phyloP scores from a whole-genome alignment of 2,329 filamentous ascomycete species.

The Pseudogymnoascus destructans region DNA sequence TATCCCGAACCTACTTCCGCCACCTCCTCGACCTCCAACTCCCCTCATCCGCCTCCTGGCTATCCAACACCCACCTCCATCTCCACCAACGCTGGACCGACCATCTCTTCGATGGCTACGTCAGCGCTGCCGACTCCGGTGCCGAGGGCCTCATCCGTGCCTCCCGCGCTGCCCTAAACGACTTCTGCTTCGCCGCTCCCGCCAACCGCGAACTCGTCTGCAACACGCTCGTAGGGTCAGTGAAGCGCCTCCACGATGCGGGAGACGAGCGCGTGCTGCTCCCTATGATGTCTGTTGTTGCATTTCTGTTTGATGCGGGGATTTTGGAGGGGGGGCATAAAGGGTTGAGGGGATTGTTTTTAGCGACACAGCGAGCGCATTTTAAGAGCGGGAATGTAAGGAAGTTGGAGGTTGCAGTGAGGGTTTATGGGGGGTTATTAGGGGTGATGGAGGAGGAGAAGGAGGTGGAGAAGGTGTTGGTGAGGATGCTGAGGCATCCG shows the following conservation, averaged over 20 bases:
- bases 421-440: slow-evolving; percentile 62
- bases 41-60: neutral
- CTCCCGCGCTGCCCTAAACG: slow-evolving; percentile 50
- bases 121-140: slow-evolving; percentile 64
- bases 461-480: slow-evolving; percentile 51
- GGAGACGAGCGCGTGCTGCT: slow-evolving; percentile 55
- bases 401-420: slow-evolving; percentile 68
- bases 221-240: slow-evolving; percentile 38
- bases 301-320: slow-evolving; percentile 59
- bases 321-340: slow-evolving; percentile 31
- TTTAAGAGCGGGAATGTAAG: slow-evolving; percentile 73
- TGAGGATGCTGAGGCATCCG: slow-evolving; percentile 63
- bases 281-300: slow-evolving; percentile 62
- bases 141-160: slow-evolving; percentile 62
- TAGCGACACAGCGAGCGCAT: slow-evolving; percentile 51
- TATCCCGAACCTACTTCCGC: neutral
- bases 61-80: neutral
- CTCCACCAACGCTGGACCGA: neutral
- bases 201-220: slow-evolving; percentile 32
- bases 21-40: neutral
- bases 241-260: slow-evolving; percentile 34
- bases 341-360: slow-evolving; percentile 17
- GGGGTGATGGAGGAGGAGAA: slow-evolving; percentile 20
- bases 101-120: slow-evolving; percentile 48
- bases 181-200: slow-evolving; percentile 31